Conservation (phyloP, 2,329 filamentous ascomycete species). For the Truncatella angustata region DNA sequence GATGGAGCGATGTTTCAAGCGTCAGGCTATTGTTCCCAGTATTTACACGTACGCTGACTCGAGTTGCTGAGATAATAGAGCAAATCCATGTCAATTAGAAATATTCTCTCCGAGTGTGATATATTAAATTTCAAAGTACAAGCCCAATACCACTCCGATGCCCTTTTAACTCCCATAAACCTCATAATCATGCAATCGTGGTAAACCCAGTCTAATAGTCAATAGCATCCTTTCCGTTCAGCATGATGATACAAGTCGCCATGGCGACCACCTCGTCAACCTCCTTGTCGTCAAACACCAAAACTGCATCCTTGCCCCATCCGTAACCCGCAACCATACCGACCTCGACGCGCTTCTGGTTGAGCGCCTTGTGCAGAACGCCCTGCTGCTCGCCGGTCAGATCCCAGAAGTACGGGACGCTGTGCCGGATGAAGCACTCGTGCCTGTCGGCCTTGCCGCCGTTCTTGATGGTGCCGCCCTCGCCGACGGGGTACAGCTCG, state of each 20-base stretch:
- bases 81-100: too few relatives aligned
- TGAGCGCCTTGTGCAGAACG: conserved; percentile 31
- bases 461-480: too few relatives aligned
- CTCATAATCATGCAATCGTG: conserved; percentile 4
- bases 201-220: conserved; percentile 20
- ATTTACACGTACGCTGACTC: too few relatives aligned
- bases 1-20: too few relatives aligned
- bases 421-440: conserved; percentile 31
- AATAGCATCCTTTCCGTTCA: conserved; percentile 33
- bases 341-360: conserved; percentile 32
- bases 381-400: conserved; percentile 27
- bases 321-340: conserved; percentile 27
- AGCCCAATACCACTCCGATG: background rate
- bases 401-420: conserved; percentile 35
- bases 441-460: conserved; percentile 25
- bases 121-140: background rate
- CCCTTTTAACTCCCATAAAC: background rate
- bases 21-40: too few relatives aligned
- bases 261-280: conserved; percentile 29
- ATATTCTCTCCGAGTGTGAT: too few relatives aligned
- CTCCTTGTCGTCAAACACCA: conserved; percentile 28
- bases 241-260: conserved; percentile 28
- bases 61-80: too few relatives aligned
- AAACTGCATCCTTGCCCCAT: conserved; percentile 30
- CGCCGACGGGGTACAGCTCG: conserved; percentile 30